These are phyloP conservation scores for Pinguiococcus pyrenoidosus DNA, from an alignment of 108 stramenopile species.

Conservation along the genomic window DNA sequence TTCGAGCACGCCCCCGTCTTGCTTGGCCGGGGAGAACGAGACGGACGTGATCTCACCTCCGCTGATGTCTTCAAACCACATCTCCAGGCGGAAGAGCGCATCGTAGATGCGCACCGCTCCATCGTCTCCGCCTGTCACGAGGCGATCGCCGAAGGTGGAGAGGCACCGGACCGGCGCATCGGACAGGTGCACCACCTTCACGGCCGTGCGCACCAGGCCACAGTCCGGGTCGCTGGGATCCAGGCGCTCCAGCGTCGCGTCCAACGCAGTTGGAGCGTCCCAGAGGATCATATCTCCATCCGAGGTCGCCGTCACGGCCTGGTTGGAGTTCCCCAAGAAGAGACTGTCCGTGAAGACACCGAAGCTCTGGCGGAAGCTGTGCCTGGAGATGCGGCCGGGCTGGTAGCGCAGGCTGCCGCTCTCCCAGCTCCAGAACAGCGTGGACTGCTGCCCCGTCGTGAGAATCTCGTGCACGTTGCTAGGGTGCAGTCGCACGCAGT, in stretches of 20 bases:
- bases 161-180: neutral
- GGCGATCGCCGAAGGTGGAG: neutral
- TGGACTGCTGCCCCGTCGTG: conserved; percentile 30
- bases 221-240: neutral
- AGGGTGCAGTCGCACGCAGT: conserved; percentile 24
- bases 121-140: conserved; percentile 38
- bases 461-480: conserved; percentile 19
- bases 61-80: conserved; percentile 48
- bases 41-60: conserved; percentile 43
- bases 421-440: conserved; percentile 43
- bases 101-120: conserved; percentile 50
- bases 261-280: no score
- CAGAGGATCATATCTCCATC: conserved; percentile 34
- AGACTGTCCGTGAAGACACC: conserved; percentile 22
- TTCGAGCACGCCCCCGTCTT: neutral
- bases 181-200: conserved; percentile 4
- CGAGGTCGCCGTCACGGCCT: conserved; percentile 35
- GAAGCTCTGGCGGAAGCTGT: conserved; percentile 13
- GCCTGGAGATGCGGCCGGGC: conserved; percentile 17
- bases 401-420: conserved; percentile 15
- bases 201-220: neutral
- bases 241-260: no score
- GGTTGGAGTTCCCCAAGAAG: conserved; percentile 26
- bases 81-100: conserved; percentile 35
- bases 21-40: conserved; percentile 28